Conservation (phyloP, 208 protist genomes). For the Leishmania aethiopica region DNA sequence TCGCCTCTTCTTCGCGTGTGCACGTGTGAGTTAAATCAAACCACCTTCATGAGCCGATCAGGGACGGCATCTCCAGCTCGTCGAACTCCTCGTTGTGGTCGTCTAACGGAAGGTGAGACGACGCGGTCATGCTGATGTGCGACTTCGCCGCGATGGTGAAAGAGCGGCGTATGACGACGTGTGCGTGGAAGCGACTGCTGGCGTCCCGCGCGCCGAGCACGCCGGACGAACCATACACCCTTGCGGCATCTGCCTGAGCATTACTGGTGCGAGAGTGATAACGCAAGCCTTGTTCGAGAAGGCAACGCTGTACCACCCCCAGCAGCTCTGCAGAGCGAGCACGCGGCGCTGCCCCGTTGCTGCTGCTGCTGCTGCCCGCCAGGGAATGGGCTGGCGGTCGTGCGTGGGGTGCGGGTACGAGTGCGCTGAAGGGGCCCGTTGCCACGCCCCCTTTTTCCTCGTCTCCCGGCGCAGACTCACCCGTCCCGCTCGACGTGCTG, state of each 20-base stretch:
- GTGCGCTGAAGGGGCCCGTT: neutral
- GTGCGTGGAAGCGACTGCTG: neutral
- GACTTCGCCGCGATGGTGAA: constrained; percentile 8
- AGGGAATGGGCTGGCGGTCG: neutral
- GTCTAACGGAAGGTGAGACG: neutral
- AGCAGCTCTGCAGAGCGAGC: constrained; percentile 30
- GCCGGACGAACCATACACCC: neutral
- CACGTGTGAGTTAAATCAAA: neutral
- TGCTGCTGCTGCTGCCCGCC: neutral
- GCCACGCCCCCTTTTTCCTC: neutral
- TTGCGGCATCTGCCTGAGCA: neutral
- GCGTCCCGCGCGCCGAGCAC: neutral
- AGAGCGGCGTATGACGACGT: neutral
- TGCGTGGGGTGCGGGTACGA: neutral
- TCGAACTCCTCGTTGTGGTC: constrained; percentile 17
- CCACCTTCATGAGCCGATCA: constrained; percentile 22
- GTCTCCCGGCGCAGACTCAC: neutral
- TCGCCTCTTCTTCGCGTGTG: neutral
- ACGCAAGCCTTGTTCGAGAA: neutral
- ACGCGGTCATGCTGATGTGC: neutral
- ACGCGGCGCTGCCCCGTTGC: neutral
- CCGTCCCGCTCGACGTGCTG: neutral
- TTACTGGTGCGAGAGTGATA: constrained; percentile 6
- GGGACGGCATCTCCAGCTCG: constrained; percentile 23
- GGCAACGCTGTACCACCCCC: constrained; percentile 9